Evolutionary conservation across 257 asterid genomes (phyloP).

Genomic region (Nemophila menziesii): DNA sequence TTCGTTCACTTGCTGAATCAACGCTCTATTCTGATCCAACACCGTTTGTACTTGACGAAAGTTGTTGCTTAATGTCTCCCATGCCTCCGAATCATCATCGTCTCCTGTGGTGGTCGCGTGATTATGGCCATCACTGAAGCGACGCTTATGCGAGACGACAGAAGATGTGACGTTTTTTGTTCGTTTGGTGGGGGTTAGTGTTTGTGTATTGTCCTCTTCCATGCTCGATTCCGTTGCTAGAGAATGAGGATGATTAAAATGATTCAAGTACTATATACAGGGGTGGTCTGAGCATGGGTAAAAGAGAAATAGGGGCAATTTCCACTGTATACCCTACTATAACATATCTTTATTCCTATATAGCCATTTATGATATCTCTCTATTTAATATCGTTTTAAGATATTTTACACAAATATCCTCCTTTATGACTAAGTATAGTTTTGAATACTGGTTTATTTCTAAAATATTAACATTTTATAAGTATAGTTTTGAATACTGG

Average conservation of each 20-base stretch:
- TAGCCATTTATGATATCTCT: no score
- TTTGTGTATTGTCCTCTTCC: slow-evolving; percentile 29
- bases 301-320: no score
- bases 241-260: not conserved
- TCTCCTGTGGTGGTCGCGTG: slow-evolving; percentile 10
- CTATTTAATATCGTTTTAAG: no score
- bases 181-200: slow-evolving; percentile 4
- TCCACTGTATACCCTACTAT: no score
- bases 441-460: no score
- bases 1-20: slow-evolving; percentile 59
- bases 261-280: slow-evolving; percentile 1
- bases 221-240: slow-evolving; percentile 6
- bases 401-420: no score
- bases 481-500: no score
- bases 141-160: slow-evolving; percentile 7
- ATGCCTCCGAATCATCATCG: slow-evolving; percentile 26
- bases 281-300: no score
- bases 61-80: slow-evolving; percentile 41
- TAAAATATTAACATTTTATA: no score
- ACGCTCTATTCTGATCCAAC: slow-evolving; percentile 45
- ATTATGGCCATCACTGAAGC: not conserved
- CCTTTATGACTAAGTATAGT: no score
- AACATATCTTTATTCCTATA: no score
- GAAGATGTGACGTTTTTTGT: slow-evolving; percentile 3
- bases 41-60: slow-evolving; percentile 46